A percentile compares a stretch with the other conserved stretches of the same genome.
Evolutionary conservation across 306 rosid genomes (phyloP).

Genomic region (Alnus glutinosa): DNA sequence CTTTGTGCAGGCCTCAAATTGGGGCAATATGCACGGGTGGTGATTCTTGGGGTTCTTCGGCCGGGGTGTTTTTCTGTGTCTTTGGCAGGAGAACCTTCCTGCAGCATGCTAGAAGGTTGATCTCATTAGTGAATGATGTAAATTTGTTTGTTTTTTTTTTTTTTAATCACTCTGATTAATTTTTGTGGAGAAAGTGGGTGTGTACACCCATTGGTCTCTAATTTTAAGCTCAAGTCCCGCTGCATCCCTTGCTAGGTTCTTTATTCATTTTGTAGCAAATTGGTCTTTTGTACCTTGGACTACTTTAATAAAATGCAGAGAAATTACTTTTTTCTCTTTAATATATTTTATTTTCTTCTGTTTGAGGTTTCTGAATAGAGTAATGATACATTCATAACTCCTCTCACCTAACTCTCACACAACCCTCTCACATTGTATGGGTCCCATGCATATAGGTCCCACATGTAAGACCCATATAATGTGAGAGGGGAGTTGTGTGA

Average conservation of each 20-base stretch:
- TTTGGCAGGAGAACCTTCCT: slow-evolving; percentile 68
- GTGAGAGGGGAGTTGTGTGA: too few species aligned
- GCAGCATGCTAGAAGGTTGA: slow-evolving; percentile 53
- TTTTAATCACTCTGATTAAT: slow-evolving; percentile 39
- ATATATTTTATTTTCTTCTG: neutral
- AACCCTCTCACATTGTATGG: too few species aligned
- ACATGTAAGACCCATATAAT: too few species aligned
- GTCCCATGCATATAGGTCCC: too few species aligned
- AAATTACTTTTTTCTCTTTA: slow-evolving; percentile 36
- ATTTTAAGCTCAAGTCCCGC: slow-evolving; percentile 36
- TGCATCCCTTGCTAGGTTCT: slow-evolving; percentile 61
- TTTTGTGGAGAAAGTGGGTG: slow-evolving; percentile 49
- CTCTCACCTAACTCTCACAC: too few species aligned
- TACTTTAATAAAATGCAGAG: slow-evolving; percentile 61
- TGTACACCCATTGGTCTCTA: slow-evolving; percentile 30
- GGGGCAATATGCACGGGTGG: slow-evolving; percentile 66
- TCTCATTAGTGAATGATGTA: slow-evolving; percentile 58
- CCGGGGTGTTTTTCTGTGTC: slow-evolving; percentile 72
- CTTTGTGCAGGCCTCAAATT: slow-evolving; percentile 90
- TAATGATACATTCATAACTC: too few species aligned
- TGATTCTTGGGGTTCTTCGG: slow-evolving; percentile 69
- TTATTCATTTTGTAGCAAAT: slow-evolving; percentile 67
- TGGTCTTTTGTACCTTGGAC: slow-evolving; percentile 60
- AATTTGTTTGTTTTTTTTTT: slow-evolving; percentile 30
- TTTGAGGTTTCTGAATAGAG: too few species aligned